Evolutionary conservation across 495 filamentous ascomycete species (phyloP).

Genomic region (Pyrenula aspistea): DNA sequence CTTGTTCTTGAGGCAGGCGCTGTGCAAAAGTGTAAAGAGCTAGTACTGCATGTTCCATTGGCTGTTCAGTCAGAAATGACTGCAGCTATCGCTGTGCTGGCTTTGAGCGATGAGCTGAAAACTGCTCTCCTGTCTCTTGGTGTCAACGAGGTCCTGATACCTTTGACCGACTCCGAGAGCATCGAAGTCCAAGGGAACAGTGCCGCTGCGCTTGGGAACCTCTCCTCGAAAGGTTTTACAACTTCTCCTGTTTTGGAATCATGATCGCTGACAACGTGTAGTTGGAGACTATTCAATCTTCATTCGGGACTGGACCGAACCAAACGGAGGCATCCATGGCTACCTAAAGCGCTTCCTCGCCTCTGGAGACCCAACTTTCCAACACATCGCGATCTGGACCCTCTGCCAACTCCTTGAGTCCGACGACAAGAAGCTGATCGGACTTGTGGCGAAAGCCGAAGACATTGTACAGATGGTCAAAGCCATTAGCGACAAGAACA

Average conservation of each 20-base stretch:
- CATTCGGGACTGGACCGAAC: constrained; percentile 83
- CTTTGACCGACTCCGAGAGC: constrained; percentile 85
- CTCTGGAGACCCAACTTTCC: constrained; percentile 92
- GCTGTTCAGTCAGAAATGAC: constrained; percentile 99
- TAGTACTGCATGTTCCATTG: constrained; percentile 85
- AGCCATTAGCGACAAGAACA: constrained; percentile 74
- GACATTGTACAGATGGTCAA: constrained; percentile 86
- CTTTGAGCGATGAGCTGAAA: constrained; percentile 91
- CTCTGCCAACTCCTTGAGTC: constrained; percentile 90
- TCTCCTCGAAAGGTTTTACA: constrained; percentile 88
- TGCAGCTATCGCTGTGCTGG: constrained; percentile 93
- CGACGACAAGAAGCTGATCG: constrained; percentile 73
- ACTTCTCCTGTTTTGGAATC: too few species aligned
- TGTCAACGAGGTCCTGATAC: constrained; percentile 93
- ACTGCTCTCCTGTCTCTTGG: constrained; percentile 81
- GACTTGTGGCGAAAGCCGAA: constrained; percentile 73
- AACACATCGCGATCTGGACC: constrained; percentile 99
- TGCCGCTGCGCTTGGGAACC: constrained; percentile 85
- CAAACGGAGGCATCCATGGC: constrained; percentile 87
- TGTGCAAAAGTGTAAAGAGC: constrained; percentile 95
- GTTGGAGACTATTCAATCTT: constrained; percentile 96
- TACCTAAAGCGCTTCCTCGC: constrained; percentile 87
- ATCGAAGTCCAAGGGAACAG: constrained; percentile 98
- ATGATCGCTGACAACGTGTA: constrained; percentile 23
- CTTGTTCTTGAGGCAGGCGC: constrained; percentile 91